Percentiles rank a stretch among this genome's conserved stretches.
Evolutionary conservation across 129 eudicot species (phyloP).

Genomic region (Sambucus nigra): DNA sequence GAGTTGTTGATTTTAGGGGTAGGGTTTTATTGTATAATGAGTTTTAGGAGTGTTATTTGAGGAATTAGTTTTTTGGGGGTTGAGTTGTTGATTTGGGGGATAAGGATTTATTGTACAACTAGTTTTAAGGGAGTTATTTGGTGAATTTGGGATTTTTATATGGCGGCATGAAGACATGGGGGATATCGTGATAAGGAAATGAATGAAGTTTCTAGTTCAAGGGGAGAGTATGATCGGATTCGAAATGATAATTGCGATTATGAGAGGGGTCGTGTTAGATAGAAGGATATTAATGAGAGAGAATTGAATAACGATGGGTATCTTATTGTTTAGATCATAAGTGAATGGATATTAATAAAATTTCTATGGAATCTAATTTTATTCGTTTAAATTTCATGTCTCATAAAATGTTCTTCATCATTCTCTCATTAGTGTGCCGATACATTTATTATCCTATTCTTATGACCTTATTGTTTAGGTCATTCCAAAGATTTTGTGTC

Average conservation of each 20-base stretch:
- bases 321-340: constrained; percentile 32
- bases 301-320: constrained; percentile 43
- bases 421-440: too few relatives aligned
- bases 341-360: too few relatives aligned
- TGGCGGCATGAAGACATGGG: constrained; percentile 89
- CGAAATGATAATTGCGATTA: constrained; percentile 29
- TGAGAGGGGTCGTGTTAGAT: constrained; percentile 47
- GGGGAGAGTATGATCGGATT: constrained; percentile 35
- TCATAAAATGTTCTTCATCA: too few relatives aligned
- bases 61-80: constrained; percentile 14
- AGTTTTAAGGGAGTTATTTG: not conserved
- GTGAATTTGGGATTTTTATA: constrained; percentile 15
- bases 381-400: too few relatives aligned
- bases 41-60: not conserved
- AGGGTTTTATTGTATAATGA: not conserved
- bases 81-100: too few relatives aligned
- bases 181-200: constrained; percentile 53
- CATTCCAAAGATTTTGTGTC: too few relatives aligned
- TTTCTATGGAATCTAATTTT: too few relatives aligned
- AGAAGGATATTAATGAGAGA: constrained; percentile 50
- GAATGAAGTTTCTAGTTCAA: constrained; percentile 29
- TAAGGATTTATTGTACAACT: not conserved
- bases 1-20: constrained; percentile 14
- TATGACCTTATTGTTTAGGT: too few relatives aligned
- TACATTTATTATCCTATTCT: too few relatives aligned